Conservation (phyloP, 2,329 filamentous ascomycete genomes). For the Paecilomyces variotii region DNA sequence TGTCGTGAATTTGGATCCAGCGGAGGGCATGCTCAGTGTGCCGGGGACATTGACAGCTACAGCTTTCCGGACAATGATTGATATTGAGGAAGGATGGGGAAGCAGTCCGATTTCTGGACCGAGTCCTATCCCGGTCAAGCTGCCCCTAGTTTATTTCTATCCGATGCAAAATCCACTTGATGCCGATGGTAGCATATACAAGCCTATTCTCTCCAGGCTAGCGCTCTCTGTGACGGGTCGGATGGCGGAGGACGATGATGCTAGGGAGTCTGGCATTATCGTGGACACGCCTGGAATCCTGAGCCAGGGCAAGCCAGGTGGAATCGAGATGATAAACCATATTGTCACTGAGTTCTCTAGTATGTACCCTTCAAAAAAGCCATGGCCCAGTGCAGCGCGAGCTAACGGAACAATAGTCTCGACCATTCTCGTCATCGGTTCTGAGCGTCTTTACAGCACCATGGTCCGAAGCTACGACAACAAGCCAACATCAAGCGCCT, state of each 20-base stretch:
- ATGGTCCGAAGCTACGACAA: constrained; percentile 61
- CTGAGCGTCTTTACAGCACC: constrained; percentile 65
- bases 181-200: constrained; percentile 65
- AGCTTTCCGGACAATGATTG: constrained; percentile 80
- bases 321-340: constrained; percentile 72
- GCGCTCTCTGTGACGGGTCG: constrained; percentile 71
- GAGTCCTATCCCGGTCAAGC: constrained; percentile 78
- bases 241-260: constrained; percentile 64
- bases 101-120: constrained; percentile 86
- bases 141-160: constrained; percentile 85
- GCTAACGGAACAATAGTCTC: constrained; percentile 49
- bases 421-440: constrained; percentile 73
- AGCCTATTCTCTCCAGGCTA: constrained; percentile 64
- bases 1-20: constrained; percentile 76
- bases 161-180: constrained; percentile 62
- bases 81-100: constrained; percentile 83
- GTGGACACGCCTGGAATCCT: constrained; percentile 73
- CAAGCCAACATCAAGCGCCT: constrained; percentile 38
- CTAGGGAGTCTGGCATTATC: constrained; percentile 68
- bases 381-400: neutral
- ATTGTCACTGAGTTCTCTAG: constrained; percentile 63
- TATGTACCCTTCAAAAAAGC: constrained; percentile 23
- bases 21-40: constrained; percentile 68
- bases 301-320: constrained; percentile 54
- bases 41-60: constrained; percentile 78